Percentiles rank a stretch among this genome's conserved stretches.
Evolutionary conservation across 768 basidiomycete species (phyloP).

Genomic region (Strobilomyces dryophilus): DNA sequence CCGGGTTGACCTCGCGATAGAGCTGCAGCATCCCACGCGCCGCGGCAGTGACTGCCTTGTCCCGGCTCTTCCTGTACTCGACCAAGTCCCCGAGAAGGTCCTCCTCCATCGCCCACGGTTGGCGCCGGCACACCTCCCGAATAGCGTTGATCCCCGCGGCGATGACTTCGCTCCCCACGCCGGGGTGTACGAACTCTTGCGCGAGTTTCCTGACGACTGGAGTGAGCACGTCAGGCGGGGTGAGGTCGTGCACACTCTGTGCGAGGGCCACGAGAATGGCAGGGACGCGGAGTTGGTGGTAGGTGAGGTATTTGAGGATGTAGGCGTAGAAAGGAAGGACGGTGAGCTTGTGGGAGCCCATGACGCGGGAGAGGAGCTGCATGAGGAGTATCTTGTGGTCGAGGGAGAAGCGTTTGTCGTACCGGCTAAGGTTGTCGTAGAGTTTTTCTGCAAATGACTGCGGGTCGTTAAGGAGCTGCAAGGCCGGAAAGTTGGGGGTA

Average conservation of each 20-base stretch:
- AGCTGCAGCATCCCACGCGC: slow-evolving; percentile 83
- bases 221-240: slow-evolving; percentile 86
- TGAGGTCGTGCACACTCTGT: slow-evolving; percentile 92
- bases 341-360: slow-evolving; percentile 89
- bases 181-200: slow-evolving; percentile 95
- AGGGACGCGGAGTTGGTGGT: slow-evolving; percentile 90
- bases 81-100: slow-evolving; percentile 89
- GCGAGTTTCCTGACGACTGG: slow-evolving; percentile 91
- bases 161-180: slow-evolving; percentile 92
- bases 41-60: slow-evolving; percentile 90
- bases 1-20: slow-evolving; percentile 95
- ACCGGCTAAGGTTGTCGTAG: slow-evolving; percentile 73
- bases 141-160: slow-evolving; percentile 96
- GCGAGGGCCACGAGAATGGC: slow-evolving; percentile 91
- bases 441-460: slow-evolving; percentile 95
- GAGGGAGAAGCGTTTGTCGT: slow-evolving; percentile 93
- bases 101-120: slow-evolving; percentile 97
- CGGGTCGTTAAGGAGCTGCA: slow-evolving; percentile 91
- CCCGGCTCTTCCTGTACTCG: slow-evolving; percentile 92
- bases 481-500: slow-evolving; percentile 79
- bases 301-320: slow-evolving; percentile 87
- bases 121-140: slow-evolving; percentile 88
- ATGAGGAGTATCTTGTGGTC: slow-evolving; percentile 97
- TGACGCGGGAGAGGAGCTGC: slow-evolving; percentile 93
- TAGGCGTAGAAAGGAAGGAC: slow-evolving; percentile 96